Evolutionary conservation across 805 yeast genomes (phyloP), one percentile per base, ranked within the genome.

Genomic region (Wickerhamomyces sydowiorum): DNA sequence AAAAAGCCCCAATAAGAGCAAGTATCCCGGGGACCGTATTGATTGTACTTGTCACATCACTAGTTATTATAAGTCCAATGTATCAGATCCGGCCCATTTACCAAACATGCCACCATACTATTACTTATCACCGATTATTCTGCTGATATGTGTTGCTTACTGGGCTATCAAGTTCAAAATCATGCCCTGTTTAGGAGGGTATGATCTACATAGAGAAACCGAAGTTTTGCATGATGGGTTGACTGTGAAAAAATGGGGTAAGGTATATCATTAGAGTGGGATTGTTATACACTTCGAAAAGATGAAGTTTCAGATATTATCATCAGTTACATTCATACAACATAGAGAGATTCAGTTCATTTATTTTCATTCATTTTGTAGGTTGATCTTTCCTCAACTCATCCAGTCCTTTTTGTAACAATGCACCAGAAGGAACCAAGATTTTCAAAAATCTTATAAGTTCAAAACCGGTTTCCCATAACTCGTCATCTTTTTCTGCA

Each of bases 141-240:
- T 82, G 4, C 34, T 56, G 1, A 18, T 58, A 0, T 78, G 83
- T 51, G 60, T 68, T n/a, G 5, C 61, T 0, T 81, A 73, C 52
- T 84, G 90, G 90, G 56, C 60, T 1, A 32, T 72, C 13, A 71
- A 64, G 62, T 84, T 82, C 52, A 59, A 54, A 15, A 17, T 73
- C 0, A 51, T 73, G 19, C 86, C 88, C 1, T 49, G 60, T 46
- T 9, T 67, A 1, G 67, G 72, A 7, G 61, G 64, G 0, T 82
- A 82, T 50, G 59, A 58, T 5, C 54, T 82, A 22, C 60, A 63
- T 7, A 66, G 68, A 9, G 70, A 64, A 38, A 68, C 66, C 3
- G 51, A 61, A 5, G 60, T 54, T 19, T 61, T 76, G 39, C 67
- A 70, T 2, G 89, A 82, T 57, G 89, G 89, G 0, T 58, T 82